Evolutionary conservation across 1,139 yeast species (phyloP).

Genomic region (Geotrichum europaeum): DNA sequence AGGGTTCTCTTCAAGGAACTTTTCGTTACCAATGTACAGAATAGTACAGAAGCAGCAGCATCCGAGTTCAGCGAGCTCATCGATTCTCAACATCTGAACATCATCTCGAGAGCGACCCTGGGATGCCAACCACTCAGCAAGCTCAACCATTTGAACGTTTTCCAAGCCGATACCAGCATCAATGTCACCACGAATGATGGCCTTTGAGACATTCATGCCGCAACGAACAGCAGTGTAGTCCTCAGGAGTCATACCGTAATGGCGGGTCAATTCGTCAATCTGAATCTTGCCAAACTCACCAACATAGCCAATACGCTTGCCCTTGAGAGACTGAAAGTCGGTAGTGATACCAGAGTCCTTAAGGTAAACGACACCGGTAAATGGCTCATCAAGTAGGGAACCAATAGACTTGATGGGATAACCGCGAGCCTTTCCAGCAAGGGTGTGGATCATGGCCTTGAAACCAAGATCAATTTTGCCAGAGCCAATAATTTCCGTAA

Average conservation of each 20-base stretch:
- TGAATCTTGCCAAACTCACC: slow-evolving; percentile 58
- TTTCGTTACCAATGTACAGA: slow-evolving; percentile 49
- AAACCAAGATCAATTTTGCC: slow-evolving; percentile 56
- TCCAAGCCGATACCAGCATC: slow-evolving; percentile 58
- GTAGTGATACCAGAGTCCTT: slow-evolving; percentile 48
- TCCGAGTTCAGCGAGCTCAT: slow-evolving; percentile 51
- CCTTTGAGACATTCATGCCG: slow-evolving; percentile 56
- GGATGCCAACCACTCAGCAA: slow-evolving; percentile 45
- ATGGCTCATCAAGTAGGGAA: slow-evolving; percentile 52
- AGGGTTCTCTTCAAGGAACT: slow-evolving; percentile 46
- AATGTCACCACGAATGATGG: slow-evolving; percentile 49
- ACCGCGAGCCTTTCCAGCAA: slow-evolving; percentile 54
- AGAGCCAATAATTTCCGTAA: slow-evolving; percentile 51
- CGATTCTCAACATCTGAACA: slow-evolving; percentile 53
- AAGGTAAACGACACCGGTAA: slow-evolving; percentile 50
- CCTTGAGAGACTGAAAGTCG: slow-evolving; percentile 48
- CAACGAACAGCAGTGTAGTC: slow-evolving; percentile 57
- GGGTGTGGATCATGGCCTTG: slow-evolving; percentile 56
- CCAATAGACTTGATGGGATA: slow-evolving; percentile 54
- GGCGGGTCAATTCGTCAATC: slow-evolving; percentile 50
- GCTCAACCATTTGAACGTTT: slow-evolving; percentile 54
- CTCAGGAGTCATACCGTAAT: slow-evolving; percentile 50
- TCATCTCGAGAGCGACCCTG: slow-evolving; percentile 44
- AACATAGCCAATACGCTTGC: slow-evolving; percentile 51
- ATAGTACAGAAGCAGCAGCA: slow-evolving; percentile 58